Evolutionary conservation across 306 rosid genomes (phyloP).

Genomic region (Vachellia pachyceras): DNA sequence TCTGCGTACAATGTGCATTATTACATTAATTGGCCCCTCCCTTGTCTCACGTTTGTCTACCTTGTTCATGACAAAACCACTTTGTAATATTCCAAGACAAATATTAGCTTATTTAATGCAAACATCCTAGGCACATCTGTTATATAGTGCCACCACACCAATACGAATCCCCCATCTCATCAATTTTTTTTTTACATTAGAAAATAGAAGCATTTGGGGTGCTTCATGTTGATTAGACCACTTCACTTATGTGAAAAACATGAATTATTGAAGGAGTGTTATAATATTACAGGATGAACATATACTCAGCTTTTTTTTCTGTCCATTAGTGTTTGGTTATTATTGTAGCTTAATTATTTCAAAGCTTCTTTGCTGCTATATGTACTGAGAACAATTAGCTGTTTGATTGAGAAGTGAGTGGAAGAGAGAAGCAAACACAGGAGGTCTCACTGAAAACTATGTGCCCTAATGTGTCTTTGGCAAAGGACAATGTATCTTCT

Average conservation of each 20-base stretch:
- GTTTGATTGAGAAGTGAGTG: not conserved
- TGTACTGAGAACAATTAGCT: not conserved
- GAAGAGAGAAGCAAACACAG: not conserved
- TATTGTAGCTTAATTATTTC: not conserved
- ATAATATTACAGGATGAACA: too few species aligned
- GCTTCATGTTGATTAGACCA: not conserved
- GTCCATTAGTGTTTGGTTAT: not conserved
- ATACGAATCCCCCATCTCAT: too few species aligned
- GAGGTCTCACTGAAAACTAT: not conserved
- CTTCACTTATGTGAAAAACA: not conserved
- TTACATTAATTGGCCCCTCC: too few species aligned
- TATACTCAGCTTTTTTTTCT: not conserved
- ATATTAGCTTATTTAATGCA: too few species aligned
- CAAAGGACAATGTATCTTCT: conserved; percentile 30
- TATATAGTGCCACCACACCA: too few species aligned
- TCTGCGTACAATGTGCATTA: too few species aligned
- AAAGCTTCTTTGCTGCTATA: not conserved
- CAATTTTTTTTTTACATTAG: not conserved
- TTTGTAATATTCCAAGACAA: too few species aligned
- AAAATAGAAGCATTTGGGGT: not conserved
- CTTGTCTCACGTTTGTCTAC: too few species aligned
- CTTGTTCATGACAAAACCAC: too few species aligned
- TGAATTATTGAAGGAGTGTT: not conserved
- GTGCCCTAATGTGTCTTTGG: not conserved
- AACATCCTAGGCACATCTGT: too few species aligned